phyloP scores from a whole-genome alignment of 2,329 filamentous ascomycete genomes.

The Ceratocystis cacaofunesta region DNA sequence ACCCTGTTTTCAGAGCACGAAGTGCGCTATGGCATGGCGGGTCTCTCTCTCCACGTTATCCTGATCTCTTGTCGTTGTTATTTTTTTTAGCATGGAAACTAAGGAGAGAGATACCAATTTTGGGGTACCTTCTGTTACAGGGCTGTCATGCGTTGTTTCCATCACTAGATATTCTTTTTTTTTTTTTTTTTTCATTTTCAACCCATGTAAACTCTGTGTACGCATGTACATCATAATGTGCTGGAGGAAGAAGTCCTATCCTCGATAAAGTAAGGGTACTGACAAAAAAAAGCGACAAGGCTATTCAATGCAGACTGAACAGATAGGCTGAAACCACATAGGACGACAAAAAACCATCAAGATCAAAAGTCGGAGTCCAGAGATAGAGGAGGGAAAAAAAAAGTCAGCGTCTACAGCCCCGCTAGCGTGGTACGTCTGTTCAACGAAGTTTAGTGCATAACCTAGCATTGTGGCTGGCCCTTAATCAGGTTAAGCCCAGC shows the following conservation, averaged over 20 bases:
- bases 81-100: no score
- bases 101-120: no score
- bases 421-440: not conserved
- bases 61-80: no score
- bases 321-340: no score
- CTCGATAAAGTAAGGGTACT: not conserved
- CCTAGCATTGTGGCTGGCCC: conserved; percentile 2
- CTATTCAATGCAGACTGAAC: no score
- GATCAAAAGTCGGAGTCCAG: not conserved
- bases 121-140: no score
- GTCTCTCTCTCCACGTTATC: no score
- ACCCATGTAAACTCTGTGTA: not conserved
- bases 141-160: no score
- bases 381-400: not conserved
- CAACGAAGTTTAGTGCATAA: not conserved
- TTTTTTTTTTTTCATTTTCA: not conserved
- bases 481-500: not conserved
- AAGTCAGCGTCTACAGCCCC: not conserved
- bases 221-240: not conserved
- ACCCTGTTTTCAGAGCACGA: no score
- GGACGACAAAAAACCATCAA: not conserved
- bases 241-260: not conserved
- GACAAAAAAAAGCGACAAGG: no score
- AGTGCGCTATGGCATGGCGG: not conserved
- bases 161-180: not conserved